phyloP scores from a whole-genome alignment of 2,329 filamentous ascomycete genomes.

The Fusarium brachygibbosum region DNA sequence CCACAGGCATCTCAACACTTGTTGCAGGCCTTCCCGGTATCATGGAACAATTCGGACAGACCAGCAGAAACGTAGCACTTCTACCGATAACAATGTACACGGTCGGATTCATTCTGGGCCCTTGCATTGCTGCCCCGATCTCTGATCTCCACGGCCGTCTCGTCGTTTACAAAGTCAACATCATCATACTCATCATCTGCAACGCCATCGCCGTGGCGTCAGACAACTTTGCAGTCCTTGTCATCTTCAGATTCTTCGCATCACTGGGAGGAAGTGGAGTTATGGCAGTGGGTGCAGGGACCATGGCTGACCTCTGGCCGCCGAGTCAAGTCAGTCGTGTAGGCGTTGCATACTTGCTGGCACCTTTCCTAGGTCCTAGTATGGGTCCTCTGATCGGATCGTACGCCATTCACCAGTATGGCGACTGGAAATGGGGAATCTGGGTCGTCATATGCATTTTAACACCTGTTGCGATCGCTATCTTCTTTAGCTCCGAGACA shows the following conservation, averaged over 20 bases:
- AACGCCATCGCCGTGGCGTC: slow-evolving; percentile 18
- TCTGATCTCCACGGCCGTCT: slow-evolving; percentile 22
- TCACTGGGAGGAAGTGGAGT: slow-evolving; percentile 16
- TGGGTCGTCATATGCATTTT: slow-evolving; percentile 20
- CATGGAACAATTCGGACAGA: slow-evolving; percentile 2
- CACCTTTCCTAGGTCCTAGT: slow-evolving; percentile 17
- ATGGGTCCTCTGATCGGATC: slow-evolving; percentile 20
- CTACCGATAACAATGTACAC: slow-evolving; percentile 19
- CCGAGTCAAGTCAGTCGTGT: slow-evolving; percentile 15
- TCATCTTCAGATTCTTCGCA: slow-evolving; percentile 15
- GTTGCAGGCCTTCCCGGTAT: slow-evolving; percentile 18
- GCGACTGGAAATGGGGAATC: slow-evolving; percentile 14
- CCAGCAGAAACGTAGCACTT: slow-evolving; percentile 2
- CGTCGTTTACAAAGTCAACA: slow-evolving; percentile 17
- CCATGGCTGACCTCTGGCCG: slow-evolving; percentile 2
- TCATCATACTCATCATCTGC: slow-evolving; percentile 11
- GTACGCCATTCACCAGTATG: slow-evolving; percentile 9
- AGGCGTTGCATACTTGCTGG: slow-evolving; percentile 12
- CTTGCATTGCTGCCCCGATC: slow-evolving; percentile 18
- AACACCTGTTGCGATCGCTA: slow-evolving; percentile 10
- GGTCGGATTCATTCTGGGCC: slow-evolving; percentile 13
- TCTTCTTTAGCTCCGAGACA: slow-evolving; percentile 17
- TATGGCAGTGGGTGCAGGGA: slow-evolving; percentile 21
- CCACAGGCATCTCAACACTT: slow-evolving; percentile 22
- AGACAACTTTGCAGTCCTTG: slow-evolving; percentile 2